A percentile compares a stretch with the other conserved stretches of the same genome.
These are phyloP conservation scores for Priceomyces melissophilus DNA, from an alignment of 805 yeast species.

Conservation along the genomic window DNA sequence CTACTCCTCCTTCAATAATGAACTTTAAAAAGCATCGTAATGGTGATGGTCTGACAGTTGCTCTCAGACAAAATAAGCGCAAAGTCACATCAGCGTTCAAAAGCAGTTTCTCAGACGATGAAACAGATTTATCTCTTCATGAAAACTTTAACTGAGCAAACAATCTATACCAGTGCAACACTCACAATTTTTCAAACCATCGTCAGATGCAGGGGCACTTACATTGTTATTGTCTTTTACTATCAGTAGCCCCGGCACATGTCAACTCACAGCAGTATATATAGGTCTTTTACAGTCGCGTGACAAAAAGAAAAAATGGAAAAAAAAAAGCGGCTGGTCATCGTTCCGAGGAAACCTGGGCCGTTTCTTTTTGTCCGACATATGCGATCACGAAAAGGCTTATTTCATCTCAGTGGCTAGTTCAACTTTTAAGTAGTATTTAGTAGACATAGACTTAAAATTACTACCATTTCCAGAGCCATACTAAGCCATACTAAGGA, in stretches of 20 bases:
- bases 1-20: background rate
- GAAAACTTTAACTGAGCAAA: background rate
- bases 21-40: background rate
- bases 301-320: too few relatives aligned
- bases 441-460: background rate
- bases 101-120: conserved; percentile 8
- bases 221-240: too few relatives aligned
- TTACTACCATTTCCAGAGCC: background rate
- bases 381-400: background rate
- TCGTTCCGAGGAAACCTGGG: too few relatives aligned
- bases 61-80: background rate
- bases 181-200: too few relatives aligned
- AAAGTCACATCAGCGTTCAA: conserved; percentile 3
- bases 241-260: too few relatives aligned
- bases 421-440: background rate
- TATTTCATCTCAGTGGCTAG: background rate
- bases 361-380: too few relatives aligned
- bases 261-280: background rate
- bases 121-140: conserved; percentile 2
- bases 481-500: background rate
- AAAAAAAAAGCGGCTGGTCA: too few relatives aligned
- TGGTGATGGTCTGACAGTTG: background rate
- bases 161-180: background rate
- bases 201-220: too few relatives aligned
- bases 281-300: background rate